These are phyloP conservation scores for Cryphonectria japonica DNA, from an alignment of 2,329 filamentous ascomycete genomes.

Conservation along the genomic window DNA sequence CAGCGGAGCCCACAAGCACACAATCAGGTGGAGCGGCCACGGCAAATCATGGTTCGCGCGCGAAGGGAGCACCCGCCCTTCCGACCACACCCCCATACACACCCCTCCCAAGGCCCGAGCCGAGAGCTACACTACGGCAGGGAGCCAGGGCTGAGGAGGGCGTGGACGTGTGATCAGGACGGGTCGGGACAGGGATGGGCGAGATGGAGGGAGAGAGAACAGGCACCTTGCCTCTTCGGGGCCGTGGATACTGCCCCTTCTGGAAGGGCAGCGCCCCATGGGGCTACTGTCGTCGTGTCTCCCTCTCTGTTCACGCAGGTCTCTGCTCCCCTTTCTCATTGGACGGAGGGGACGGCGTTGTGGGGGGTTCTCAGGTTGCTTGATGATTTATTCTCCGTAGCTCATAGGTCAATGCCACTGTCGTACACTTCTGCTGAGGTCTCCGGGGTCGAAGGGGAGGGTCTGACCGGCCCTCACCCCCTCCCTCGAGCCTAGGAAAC, in stretches of 20 bases:
- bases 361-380: constrained; percentile 17
- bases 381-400: constrained; percentile 17
- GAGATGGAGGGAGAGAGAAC: constrained; percentile 17
- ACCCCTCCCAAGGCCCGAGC: constrained; percentile 25
- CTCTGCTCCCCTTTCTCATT: constrained; percentile 23
- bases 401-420: constrained; percentile 24
- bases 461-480: not conserved
- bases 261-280: constrained; percentile 34
- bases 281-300: constrained; percentile 12
- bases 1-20: constrained; percentile 3
- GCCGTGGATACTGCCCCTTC: constrained; percentile 42
- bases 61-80: constrained; percentile 23
- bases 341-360: constrained; percentile 23
- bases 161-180: constrained; percentile 9
- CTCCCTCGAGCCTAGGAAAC: not conserved
- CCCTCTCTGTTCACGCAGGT: not conserved
- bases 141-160: constrained; percentile 15
- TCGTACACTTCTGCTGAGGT: constrained; percentile 10
- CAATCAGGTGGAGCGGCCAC: constrained; percentile 11
- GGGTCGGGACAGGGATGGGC: constrained; percentile 20
- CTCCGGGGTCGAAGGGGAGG: constrained; percentile 8
- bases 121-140: constrained; percentile 23
- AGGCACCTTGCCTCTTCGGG: constrained; percentile 42
- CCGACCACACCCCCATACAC: constrained; percentile 13
- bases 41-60: constrained; percentile 28